Evolutionary conservation across 2,329 filamentous ascomycete genomes (phyloP).

Genomic region (Xylaria polymorpha): DNA sequence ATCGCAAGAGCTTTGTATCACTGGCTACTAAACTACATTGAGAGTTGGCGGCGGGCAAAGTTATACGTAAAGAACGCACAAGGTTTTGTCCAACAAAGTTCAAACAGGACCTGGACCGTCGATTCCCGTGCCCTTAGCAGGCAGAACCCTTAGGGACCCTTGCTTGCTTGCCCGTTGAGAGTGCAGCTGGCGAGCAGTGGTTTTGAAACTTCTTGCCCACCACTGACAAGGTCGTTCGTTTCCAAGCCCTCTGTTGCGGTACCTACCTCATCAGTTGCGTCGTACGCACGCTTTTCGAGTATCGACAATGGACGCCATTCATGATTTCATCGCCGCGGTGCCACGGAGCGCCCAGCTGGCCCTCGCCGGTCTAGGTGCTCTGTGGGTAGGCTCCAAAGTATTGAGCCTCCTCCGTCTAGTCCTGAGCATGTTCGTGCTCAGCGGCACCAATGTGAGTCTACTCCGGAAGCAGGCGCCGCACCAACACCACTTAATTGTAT

Average conservation of each 20-base stretch:
- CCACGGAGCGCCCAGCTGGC: slow-evolving; percentile 60
- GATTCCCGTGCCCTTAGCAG: background rate
- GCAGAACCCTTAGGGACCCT: background rate
- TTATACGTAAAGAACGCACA: background rate
- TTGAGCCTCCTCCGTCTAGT: slow-evolving; percentile 71
- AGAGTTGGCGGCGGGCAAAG: background rate
- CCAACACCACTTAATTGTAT: background rate
- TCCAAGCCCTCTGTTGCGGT: too few species aligned
- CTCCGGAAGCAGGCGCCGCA: background rate
- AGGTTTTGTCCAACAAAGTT: background rate
- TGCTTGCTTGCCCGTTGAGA: background rate
- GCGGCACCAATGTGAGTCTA: slow-evolving; percentile 67
- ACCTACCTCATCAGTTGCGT: background rate
- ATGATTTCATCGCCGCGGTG: slow-evolving; percentile 53
- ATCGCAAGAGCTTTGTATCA: slow-evolving; percentile 18
- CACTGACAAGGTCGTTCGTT: background rate
- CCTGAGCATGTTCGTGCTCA: slow-evolving; percentile 75
- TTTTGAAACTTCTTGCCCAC: background rate
- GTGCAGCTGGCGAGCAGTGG: background rate
- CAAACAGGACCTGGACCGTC: background rate
- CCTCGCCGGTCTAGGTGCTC: slow-evolving; percentile 66
- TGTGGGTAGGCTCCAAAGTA: slow-evolving; percentile 67
- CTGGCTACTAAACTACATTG: slow-evolving; percentile 5
- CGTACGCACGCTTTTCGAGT: background rate
- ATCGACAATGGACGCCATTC: slow-evolving; percentile 50